Percentiles rank a stretch among this genome's conserved stretches.
Conservation (phyloP, 2,329 filamentous ascomycete species). For the Chrysoporthe deuterocubensis region DNA sequence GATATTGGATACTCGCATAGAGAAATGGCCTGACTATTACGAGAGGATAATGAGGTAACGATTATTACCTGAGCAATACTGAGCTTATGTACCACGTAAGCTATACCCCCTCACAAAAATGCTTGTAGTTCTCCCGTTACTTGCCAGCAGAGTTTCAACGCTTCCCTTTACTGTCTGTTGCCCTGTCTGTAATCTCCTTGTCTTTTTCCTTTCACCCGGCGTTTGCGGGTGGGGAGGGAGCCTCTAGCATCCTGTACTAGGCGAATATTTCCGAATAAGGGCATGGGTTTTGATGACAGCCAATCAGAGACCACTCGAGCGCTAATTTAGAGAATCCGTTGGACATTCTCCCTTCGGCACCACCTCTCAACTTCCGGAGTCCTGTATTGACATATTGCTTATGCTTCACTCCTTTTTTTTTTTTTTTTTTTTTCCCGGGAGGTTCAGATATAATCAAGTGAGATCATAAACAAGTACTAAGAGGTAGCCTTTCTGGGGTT, state of each 20-base stretch:
- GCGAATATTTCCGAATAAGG: neutral
- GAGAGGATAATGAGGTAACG: too few species aligned
- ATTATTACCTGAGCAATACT: too few species aligned
- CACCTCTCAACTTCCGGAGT: neutral
- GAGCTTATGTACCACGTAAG: too few species aligned
- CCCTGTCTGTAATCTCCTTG: too few species aligned
- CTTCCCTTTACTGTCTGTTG: too few species aligned
- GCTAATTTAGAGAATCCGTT: neutral
- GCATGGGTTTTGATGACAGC: neutral
- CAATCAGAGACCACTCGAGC: neutral
- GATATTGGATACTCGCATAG: too few species aligned
- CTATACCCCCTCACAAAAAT: too few species aligned
- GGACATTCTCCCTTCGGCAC: neutral
- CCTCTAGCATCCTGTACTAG: too few species aligned
- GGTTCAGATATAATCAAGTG: neutral
- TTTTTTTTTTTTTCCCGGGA: too few species aligned
- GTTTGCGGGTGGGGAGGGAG: neutral
- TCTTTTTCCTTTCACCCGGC: neutral
- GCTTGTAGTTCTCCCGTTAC: too few species aligned
- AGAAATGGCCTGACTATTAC: too few species aligned
- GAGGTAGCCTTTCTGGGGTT: neutral
- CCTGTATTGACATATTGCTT: neutral
- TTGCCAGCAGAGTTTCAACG: too few species aligned
- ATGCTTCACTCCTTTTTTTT: neutral
- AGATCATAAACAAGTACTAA: neutral